Base-by-base conservation (phyloP, 805 yeast species). In the Teunomyces barrocoloradensis region DNA sequence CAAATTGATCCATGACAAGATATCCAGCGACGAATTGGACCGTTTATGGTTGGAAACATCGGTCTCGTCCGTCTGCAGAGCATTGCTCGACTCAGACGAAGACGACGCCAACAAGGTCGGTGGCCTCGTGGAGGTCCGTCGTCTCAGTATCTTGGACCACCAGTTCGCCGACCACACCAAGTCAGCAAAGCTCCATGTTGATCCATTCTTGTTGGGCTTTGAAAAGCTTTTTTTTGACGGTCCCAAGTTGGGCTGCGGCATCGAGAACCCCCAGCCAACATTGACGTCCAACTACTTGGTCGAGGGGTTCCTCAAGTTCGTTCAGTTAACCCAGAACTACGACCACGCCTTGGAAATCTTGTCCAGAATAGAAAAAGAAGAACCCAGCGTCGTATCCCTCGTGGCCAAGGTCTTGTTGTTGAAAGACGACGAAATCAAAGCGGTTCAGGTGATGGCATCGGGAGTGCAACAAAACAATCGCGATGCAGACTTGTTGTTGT, bases 81-180 rank as follows among this genome's bases (percentile, higher is more conserved):
- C 91, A 6, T 65, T 94, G 37, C 68, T 89, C 47, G 81, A 81
- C 23, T 64, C 69, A 5, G 88, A 81, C 53, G 89, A 87, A 44
- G 89, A 84, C 39, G 92, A 87, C 46, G 63, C 62, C 37, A 70
- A 71, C 50, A 69, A 69, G 45, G 65, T 63, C 11, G 65, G 84
- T 67, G 69, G 86, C 71, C 58, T 94, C 47, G 96, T 90, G 7
- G 96, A 91, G 61, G 85, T 94, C 33, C 79, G 96, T 54, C 82
- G 85, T 49, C 74, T 89, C 47, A 86, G 89, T 57, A 97, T 97
- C 27, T 25, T 25, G 27, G 11, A 25, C 27, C 27, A 25, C 27
- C 27, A 25, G 27, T 25, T 25, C 4, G 78, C 94, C 50, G 60
- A 74, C 23, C 68, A 66, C 28, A 68, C 71, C 7, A 75, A 70